Percentiles rank a stretch among this genome's conserved stretches.
Evolutionary conservation across 2,329 filamentous ascomycete genomes (phyloP).

Genomic region (Alternaria consortialis): DNA sequence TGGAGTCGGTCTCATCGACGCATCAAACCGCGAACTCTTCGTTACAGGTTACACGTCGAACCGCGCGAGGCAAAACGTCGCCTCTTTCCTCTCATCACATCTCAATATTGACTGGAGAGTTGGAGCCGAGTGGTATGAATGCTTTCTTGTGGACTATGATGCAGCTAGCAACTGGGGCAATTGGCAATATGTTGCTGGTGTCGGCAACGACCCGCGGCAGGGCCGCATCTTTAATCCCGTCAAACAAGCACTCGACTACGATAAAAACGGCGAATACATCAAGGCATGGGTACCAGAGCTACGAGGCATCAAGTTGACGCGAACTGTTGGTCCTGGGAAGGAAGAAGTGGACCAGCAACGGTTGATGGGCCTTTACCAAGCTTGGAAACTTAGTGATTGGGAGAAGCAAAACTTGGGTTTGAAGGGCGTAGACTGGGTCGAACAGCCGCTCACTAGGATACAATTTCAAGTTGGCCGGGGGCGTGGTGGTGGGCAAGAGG

Average conservation of each 20-base stretch:
- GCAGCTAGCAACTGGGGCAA: conserved; percentile 81
- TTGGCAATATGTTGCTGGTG: conserved; percentile 83
- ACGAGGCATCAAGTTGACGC: conserved; percentile 56
- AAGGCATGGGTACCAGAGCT: conserved; percentile 78
- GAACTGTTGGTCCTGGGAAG: conserved; percentile 24
- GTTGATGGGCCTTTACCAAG: conserved; percentile 71
- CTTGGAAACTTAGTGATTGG: conserved; percentile 69
- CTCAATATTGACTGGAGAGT: conserved; percentile 80
- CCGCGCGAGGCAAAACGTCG: conserved; percentile 78
- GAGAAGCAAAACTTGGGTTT: conserved; percentile 67
- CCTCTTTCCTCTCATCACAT: conserved; percentile 76
- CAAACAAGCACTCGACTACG: conserved; percentile 82
- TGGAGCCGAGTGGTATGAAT: conserved; percentile 85
- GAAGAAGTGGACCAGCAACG: conserved; percentile 50
- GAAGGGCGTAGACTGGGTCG: conserved; percentile 69
- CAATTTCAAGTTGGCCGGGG: conserved; percentile 50
- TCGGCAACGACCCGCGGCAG: conserved; percentile 80
- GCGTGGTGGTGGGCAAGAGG: conserved; percentile 21
- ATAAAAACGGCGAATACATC: conserved; percentile 73
- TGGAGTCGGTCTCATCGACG: conserved; percentile 80
- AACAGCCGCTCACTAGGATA: conserved; percentile 61
- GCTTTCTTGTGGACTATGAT: conserved; percentile 78
- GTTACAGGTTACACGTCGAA: conserved; percentile 83
- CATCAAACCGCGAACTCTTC: conserved; percentile 76
- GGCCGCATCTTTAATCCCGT: conserved; percentile 82